Evolutionary conservation across 2,329 filamentous ascomycete species (phyloP).

Genomic region (Leptographium procerum): DNA sequence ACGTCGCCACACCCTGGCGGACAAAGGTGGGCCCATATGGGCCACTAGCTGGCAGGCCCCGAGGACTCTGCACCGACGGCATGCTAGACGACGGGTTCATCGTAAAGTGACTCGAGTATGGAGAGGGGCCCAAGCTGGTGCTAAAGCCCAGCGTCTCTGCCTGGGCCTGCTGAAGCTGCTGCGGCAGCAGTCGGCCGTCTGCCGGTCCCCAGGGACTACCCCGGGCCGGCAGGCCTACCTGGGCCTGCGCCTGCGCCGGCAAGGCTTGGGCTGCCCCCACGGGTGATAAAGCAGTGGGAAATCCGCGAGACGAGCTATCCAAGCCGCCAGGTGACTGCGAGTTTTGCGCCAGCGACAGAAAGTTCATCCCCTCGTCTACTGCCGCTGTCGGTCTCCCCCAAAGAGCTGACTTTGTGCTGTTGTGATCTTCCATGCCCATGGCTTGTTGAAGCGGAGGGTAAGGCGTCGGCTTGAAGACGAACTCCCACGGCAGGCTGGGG

Average conservation of each 20-base stretch:
- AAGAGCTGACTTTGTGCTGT: not conserved
- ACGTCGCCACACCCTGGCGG: not conserved
- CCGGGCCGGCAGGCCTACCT: not conserved
- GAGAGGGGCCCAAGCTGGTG: not conserved
- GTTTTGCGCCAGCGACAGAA: not conserved
- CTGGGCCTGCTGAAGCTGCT: constrained; percentile 10
- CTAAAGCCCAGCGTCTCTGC: constrained; percentile 4
- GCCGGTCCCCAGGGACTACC: not conserved
- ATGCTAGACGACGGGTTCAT: constrained; percentile 17
- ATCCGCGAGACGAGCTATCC: constrained; percentile 7
- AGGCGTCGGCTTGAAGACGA: constrained; percentile 4
- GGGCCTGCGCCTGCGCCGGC: not conserved
- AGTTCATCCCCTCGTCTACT: not conserved
- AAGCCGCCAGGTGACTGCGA: not conserved
- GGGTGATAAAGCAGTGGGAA: constrained; percentile 11
- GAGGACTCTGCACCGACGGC: constrained; percentile 22
- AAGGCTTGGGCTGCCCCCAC: constrained; percentile 3
- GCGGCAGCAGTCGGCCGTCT: constrained; percentile 2
- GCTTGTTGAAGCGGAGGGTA: not conserved
- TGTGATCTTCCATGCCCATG: not conserved
- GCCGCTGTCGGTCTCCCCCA: not conserved
- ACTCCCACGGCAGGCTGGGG: constrained; percentile 36
- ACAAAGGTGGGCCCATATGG: not conserved
- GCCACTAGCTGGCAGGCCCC: constrained; percentile 12
- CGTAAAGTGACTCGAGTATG: constrained; percentile 19